Conservation (phyloP, 2,329 filamentous ascomycete species). For the Botrytis medusae region DNA sequence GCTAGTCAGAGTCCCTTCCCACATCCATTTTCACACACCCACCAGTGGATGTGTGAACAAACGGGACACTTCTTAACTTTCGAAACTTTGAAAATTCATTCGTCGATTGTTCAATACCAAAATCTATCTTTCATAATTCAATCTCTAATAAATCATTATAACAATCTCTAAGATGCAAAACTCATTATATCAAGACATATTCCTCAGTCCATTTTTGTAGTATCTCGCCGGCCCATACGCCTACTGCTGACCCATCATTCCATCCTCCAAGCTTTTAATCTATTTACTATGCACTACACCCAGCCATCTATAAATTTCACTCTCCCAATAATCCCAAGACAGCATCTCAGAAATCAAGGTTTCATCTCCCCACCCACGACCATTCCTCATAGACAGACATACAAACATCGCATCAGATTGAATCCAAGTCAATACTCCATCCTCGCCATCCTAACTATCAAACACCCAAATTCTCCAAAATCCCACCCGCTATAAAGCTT, state of each 20-base stretch:
- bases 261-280: not conserved
- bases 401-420: not conserved
- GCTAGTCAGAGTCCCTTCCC: not conserved
- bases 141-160: no score
- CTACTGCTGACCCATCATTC: not conserved
- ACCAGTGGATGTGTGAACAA: no score
- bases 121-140: no score
- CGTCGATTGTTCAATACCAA: no score
- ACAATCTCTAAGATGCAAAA: no score
- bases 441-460: not conserved
- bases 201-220: no score
- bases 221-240: no score
- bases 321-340: not conserved
- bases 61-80: no score
- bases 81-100: no score
- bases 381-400: not conserved
- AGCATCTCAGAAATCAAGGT: not conserved
- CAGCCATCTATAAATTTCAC: rapidly evolving
- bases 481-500: no score
- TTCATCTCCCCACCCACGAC: not conserved
- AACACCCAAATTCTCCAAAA: not conserved
- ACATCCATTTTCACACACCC: not conserved
- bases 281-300: not conserved
- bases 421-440: not conserved
- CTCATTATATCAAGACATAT: no score